Base-by-base conservation (phyloP, 1,284 basidiomycete species). In the Boletellus deceptivus region DNA sequence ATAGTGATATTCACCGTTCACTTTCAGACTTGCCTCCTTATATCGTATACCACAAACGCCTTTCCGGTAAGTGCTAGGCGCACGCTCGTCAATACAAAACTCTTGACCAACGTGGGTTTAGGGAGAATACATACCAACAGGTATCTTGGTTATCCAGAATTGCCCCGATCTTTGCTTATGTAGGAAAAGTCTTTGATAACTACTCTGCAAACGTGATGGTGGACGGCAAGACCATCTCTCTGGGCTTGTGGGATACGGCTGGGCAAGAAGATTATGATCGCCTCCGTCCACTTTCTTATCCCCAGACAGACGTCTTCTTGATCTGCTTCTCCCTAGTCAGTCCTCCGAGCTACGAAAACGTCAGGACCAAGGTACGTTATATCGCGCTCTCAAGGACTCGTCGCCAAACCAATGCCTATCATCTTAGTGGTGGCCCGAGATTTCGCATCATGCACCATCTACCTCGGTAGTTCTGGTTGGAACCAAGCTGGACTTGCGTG, bases 261-360 rank as follows among this genome's bases (percentile, higher is more conserved):
- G 95, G 95, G 62, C 95, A 98, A 75, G 95, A 98, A 72, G 94
- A 98, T 77, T 96, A 95, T 71, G 97, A 99, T 73, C 91, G 97
- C 51, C 88, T 99, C 63, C 89, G 97, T 62, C 97, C 97, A 48
- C 82, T 99, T 58, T 96, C 93, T 55, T 99, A 99, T 75, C 97
- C 97, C 8, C 97, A 99, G 74, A 99, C 97, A 47, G 97, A 99
- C 70, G 94, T 99, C 35, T 99, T 99, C 78, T 80, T 99, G 69
- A 94, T 99, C 71, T 99, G 97, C 72, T 99, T 99, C 79, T 97
- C 93, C 42, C 82, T 98, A 57, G 95, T 98, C 66, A 94, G 91
- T 63, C 97, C 97, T 29, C 93, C 97, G 22, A 93, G 89, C 72
- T 99, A 94, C 69, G 97, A 99, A 76, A 99, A 99, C 80, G 93